These are phyloP conservation scores for Barnettozyma sucrosica DNA, from an alignment of 805 yeast genomes.

Conservation along the genomic window DNA sequence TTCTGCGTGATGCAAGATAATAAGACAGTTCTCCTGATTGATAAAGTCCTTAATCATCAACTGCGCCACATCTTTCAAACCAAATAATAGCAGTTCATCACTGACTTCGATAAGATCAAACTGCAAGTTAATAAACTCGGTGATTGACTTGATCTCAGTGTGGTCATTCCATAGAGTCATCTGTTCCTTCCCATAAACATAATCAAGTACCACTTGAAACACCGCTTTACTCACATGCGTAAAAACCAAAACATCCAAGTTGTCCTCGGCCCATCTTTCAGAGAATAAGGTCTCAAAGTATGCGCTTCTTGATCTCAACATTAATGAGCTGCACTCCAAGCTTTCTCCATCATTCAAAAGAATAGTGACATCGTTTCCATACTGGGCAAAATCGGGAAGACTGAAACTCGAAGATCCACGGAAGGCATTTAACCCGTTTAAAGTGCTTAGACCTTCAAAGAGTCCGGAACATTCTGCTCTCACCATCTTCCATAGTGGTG, in stretches of 20 bases:
- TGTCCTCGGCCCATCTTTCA: constrained; percentile 40
- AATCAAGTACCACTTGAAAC: constrained; percentile 45
- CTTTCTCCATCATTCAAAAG: constrained; percentile 40
- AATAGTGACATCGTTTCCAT: constrained; percentile 38
- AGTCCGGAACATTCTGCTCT: constrained; percentile 11
- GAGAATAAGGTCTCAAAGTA: constrained; percentile 59
- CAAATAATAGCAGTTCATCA: constrained; percentile 57
- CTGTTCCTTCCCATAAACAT: constrained; percentile 51
- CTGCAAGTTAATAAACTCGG: constrained; percentile 45
- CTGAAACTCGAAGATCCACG: not conserved
- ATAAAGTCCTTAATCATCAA: constrained; percentile 51
- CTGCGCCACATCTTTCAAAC: constrained; percentile 58
- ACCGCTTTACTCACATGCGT: constrained; percentile 35
- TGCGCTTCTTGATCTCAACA: constrained; percentile 52
- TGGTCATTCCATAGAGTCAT: constrained; percentile 31
- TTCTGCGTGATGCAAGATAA: constrained; percentile 50
- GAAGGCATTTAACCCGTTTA: constrained; percentile 13
- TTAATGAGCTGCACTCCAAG: constrained; percentile 40
- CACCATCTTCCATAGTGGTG: not conserved
- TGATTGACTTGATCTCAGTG: constrained; percentile 23
- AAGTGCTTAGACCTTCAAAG: constrained; percentile 10
- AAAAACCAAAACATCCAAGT: constrained; percentile 32
- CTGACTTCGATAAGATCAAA: constrained; percentile 55
- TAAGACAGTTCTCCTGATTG: constrained; percentile 51
- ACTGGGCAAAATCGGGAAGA: constrained; percentile 8